A percentile compares a stretch with the other conserved stretches of the same genome.
phyloP scores from a whole-genome alignment of 2,329 filamentous ascomycete species.

The Aspergillus ibericus region DNA sequence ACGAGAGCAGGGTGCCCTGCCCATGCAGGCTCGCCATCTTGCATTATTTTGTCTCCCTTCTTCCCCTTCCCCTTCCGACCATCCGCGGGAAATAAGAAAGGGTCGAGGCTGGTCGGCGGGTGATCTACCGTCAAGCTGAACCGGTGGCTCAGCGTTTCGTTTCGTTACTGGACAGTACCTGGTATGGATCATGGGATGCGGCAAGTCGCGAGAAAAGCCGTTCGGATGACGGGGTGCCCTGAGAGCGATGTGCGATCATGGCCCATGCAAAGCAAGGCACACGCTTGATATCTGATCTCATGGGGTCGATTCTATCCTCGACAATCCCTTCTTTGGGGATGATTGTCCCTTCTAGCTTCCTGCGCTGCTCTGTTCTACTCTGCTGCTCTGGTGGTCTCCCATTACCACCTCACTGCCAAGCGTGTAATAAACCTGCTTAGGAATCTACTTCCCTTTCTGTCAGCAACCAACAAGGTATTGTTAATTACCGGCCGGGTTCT shows the following conservation, averaged over 20 bases:
- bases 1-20: slow-evolving; percentile 8
- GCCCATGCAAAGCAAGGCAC: background rate
- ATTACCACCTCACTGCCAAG: background rate
- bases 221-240: background rate
- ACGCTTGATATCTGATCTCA: background rate
- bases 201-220: background rate
- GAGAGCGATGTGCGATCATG: background rate
- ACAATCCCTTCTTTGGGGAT: too few species aligned
- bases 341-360: background rate
- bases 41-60: background rate
- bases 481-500: slow-evolving; percentile 1
- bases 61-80: background rate
- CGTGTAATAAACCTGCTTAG: background rate
- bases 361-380: background rate
- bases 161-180: slow-evolving; percentile 3
- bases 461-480: background rate
- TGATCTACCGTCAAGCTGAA: slow-evolving; percentile 19
- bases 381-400: background rate
- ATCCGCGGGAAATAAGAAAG: slow-evolving; percentile 5
- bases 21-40: slow-evolving; percentile 8
- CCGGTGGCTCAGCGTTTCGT: slow-evolving; percentile 5
- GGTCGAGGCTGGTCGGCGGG: slow-evolving; percentile 17
- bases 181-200: slow-evolving; percentile 8
- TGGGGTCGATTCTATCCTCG: background rate
- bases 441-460: background rate